phyloP scores from a whole-genome alignment of 768 basidiomycete genomes.

The Suillus alpinus region DNA sequence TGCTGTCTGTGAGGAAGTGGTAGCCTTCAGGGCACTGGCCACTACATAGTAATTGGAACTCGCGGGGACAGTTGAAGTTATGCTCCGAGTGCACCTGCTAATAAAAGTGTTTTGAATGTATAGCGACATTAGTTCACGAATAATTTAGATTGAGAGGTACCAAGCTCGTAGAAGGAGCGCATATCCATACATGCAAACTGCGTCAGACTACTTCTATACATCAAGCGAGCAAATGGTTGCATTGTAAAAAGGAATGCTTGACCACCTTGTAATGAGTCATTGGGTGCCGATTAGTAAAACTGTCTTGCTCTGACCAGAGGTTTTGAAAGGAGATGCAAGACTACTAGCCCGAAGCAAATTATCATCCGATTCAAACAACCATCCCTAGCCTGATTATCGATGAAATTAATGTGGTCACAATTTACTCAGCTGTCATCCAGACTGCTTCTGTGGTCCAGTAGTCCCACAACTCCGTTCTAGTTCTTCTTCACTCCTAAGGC shows the following conservation, averaged over 20 bases:
- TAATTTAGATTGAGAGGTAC: no score
- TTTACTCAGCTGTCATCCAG: not conserved
- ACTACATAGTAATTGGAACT: no score
- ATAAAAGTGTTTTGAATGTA: no score
- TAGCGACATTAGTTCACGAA: no score
- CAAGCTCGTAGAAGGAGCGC: not conserved
- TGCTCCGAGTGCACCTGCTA: no score
- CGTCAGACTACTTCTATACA: not conserved
- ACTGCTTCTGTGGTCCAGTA: constrained; percentile 10
- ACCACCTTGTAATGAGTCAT: not conserved
- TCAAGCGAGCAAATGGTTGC: not conserved
- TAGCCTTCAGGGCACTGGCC: no score
- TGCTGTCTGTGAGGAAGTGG: no score
- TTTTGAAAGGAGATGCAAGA: not conserved
- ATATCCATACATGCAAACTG: not conserved
- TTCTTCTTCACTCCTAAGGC: constrained; percentile 64
- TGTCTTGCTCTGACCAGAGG: not conserved
- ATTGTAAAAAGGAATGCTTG: not conserved
- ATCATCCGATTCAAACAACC: not conserved
- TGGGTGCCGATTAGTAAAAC: not conserved
- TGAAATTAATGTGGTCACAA: not conserved
- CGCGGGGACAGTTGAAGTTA: no score
- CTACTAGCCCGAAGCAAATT: not conserved
- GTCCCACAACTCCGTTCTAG: constrained; percentile 73
- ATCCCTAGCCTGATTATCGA: not conserved